phyloP scores from a whole-genome alignment of 257 asterid species.

The Catharanthus roseus region DNA sequence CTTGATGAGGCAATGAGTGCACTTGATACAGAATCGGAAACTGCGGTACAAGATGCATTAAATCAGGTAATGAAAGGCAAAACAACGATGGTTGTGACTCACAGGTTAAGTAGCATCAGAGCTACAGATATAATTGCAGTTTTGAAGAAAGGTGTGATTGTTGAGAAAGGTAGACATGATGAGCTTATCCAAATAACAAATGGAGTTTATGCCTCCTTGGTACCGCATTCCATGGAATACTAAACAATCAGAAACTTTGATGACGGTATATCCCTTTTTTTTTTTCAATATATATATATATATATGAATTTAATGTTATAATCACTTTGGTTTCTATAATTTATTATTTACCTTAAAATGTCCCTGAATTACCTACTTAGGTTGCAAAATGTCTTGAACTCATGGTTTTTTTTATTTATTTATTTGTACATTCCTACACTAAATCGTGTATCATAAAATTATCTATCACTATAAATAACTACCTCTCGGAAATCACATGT shows the following conservation, averaged over 20 bases:
- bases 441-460: too few relatives aligned
- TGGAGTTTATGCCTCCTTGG: constrained; percentile 68
- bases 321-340: too few relatives aligned
- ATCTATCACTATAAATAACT: too few relatives aligned
- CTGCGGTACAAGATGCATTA: constrained; percentile 61
- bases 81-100: constrained; percentile 73
- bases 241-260: too few relatives aligned
- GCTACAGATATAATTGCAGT: constrained; percentile 71
- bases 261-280: too few relatives aligned
- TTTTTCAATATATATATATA: not conserved
- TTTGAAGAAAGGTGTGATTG: constrained; percentile 61
- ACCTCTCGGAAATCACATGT: too few relatives aligned
- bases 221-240: constrained; percentile 43
- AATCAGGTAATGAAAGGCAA: constrained; percentile 62
- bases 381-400: too few relatives aligned
- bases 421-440: too few relatives aligned
- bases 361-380: too few relatives aligned
- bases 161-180: constrained; percentile 65
- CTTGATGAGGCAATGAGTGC: constrained; percentile 86
- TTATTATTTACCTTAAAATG: too few relatives aligned
- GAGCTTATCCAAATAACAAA: constrained; percentile 43
- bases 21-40: constrained; percentile 64
- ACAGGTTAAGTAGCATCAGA: constrained; percentile 51
- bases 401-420: too few relatives aligned
- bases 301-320: too few relatives aligned